phyloP scores from a whole-genome alignment of 306 rosid species.

The Vachellia pachyceras region DNA sequence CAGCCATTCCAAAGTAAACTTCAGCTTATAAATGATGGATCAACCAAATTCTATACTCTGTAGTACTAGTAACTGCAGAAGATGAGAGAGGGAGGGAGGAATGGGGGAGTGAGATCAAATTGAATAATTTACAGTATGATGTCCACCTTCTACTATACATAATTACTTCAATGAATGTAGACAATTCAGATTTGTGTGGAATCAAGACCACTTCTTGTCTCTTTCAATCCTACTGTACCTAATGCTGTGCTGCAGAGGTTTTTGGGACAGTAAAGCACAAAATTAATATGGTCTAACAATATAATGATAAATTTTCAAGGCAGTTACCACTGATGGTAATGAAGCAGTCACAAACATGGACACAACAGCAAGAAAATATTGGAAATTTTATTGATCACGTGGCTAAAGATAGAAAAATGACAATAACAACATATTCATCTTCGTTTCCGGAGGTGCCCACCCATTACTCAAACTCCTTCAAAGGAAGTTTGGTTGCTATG shows the following conservation, averaged over 20 bases:
- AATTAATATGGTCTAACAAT: neutral
- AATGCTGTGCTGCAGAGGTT: neutral
- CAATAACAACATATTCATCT: slow-evolving; percentile 45
- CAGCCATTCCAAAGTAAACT: slow-evolving; percentile 14
- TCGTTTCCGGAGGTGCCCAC: slow-evolving; percentile 52
- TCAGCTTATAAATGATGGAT: neutral
- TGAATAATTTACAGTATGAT: neutral
- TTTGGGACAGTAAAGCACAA: neutral
- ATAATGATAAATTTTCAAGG: neutral
- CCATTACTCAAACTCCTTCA: slow-evolving; percentile 54
- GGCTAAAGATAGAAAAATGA: slow-evolving; percentile 37
- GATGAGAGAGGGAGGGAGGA: neutral
- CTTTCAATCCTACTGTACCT: neutral
- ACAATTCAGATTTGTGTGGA: neutral
- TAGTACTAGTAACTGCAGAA: neutral
- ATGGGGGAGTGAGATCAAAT: neutral
- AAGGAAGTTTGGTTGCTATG: slow-evolving; percentile 43
- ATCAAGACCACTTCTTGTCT: neutral
- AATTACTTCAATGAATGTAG: neutral
- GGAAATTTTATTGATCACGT: slow-evolving; percentile 56
- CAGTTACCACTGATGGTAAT: neutral
- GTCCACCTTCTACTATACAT: neutral
- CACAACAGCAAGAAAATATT: slow-evolving; percentile 15
- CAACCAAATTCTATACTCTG: neutral
- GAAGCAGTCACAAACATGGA: neutral